Conservation (phyloP, 2,329 filamentous ascomycete species). For the Lasiodiplodia hormozganensis region DNA sequence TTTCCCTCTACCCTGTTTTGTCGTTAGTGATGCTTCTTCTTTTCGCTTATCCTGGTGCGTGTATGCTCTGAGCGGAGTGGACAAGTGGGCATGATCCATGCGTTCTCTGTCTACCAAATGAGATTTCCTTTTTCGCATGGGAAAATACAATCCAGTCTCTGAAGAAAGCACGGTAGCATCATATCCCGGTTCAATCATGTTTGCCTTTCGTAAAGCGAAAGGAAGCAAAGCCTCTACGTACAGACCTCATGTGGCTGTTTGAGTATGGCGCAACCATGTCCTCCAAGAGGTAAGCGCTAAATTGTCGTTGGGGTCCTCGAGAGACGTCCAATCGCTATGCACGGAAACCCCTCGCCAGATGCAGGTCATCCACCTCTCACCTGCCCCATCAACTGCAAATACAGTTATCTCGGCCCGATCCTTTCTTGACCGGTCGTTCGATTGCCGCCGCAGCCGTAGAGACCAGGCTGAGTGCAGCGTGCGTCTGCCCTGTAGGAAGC, state of each 20-base stretch:
- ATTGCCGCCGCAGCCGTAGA: neutral
- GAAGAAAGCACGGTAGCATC: constrained; percentile 5
- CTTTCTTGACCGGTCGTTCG: neutral
- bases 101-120: constrained; percentile 13
- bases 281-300: neutral
- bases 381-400: neutral
- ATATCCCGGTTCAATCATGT: neutral
- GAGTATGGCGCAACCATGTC: neutral
- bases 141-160: constrained; percentile 22
- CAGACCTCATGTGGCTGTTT: neutral
- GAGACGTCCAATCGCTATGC: neutral
- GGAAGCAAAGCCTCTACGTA: neutral
- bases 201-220: neutral
- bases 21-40: constrained; percentile 15
- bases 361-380: neutral
- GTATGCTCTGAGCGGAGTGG: constrained; percentile 27
- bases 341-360: neutral
- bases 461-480: neutral
- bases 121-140: constrained; percentile 9
- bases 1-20: constrained; percentile 19
- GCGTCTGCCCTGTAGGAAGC: neutral
- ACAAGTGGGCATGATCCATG: constrained; percentile 12
- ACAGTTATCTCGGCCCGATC: neutral
- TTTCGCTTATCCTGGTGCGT: constrained; percentile 17
- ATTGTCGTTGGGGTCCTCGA: neutral